phyloP scores from a whole-genome alignment of 352 stramenopile species.

The Phytophthora pistaciae region DNA sequence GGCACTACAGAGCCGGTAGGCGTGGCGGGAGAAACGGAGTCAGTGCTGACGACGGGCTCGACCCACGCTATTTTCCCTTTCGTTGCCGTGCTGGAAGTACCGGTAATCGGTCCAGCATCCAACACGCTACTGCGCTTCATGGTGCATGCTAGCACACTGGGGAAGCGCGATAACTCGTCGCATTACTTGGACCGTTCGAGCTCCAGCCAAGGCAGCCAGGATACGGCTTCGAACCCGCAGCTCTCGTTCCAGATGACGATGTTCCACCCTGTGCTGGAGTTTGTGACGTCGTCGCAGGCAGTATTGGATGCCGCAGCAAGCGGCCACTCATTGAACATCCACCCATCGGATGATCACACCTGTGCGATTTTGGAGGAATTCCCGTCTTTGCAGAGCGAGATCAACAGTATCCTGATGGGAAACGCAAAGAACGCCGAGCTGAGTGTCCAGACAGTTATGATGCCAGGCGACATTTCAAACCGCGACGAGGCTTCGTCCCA shows the following conservation, averaged over 20 bases:
- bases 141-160: conserved; percentile 82
- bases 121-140: conserved; percentile 90
- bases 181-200: conserved; percentile 55
- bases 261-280: conserved; percentile 88
- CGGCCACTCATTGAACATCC: conserved; percentile 78
- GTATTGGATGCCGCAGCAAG: conserved; percentile 85
- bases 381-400: conserved; percentile 67
- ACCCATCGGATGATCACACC: conserved; percentile 83
- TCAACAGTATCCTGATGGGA: conserved; percentile 73
- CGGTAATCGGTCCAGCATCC: conserved; percentile 80
- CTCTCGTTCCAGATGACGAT: conserved; percentile 89
- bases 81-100: conserved; percentile 87
- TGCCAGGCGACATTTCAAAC: conserved; percentile 77
- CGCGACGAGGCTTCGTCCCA: conserved; percentile 81
- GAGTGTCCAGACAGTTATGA: conserved; percentile 90
- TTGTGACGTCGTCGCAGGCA: conserved; percentile 87
- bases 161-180: conserved; percentile 63
- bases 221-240: conserved; percentile 48
- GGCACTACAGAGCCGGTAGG: conserved; percentile 83
- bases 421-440: conserved; percentile 85
- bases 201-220: conserved; percentile 48
- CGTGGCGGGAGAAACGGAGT: conserved; percentile 70
- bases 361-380: conserved; percentile 81
- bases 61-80: conserved; percentile 83
- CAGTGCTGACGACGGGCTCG: conserved; percentile 60